Percentiles rank a stretch among this genome's conserved stretches.
These are phyloP conservation scores for Thymus quinquecostatus DNA, from an alignment of 257 asterid genomes.

Conservation along the genomic window DNA sequence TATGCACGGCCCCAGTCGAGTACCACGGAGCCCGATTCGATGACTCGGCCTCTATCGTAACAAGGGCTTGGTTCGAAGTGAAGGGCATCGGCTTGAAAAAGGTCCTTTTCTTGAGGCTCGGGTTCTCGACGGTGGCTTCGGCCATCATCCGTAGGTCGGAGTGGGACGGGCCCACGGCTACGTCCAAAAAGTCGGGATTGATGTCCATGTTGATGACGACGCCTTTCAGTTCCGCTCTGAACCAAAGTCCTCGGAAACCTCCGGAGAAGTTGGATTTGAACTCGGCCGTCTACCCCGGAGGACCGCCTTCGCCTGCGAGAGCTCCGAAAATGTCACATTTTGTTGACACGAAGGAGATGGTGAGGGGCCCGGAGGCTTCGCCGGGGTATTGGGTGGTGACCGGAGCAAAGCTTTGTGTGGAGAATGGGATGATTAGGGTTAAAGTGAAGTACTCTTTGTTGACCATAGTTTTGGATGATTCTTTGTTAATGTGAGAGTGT, in stretches of 20 bases:
- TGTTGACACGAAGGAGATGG: constrained; percentile 86
- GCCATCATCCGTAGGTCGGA: constrained; percentile 79
- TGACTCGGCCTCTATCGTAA: constrained; percentile 80
- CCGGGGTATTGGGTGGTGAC: constrained; percentile 98
- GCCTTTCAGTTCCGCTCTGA: constrained; percentile 62
- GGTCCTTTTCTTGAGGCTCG: constrained; percentile 86
- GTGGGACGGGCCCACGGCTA: constrained; percentile 79
- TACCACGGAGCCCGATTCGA: constrained; percentile 66
- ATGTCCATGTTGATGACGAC: constrained; percentile 77
- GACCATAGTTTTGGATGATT: constrained; percentile 77
- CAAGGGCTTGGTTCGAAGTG: constrained; percentile 92
- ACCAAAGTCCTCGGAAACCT: constrained; percentile 57
- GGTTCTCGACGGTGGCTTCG: constrained; percentile 82
- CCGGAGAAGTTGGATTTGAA: constrained; percentile 65
- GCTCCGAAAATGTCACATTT: constrained; percentile 84
- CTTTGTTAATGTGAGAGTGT: constrained; percentile 53
- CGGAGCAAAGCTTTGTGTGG: constrained; percentile 88
- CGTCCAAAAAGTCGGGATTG: constrained; percentile 74
- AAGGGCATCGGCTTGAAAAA: constrained; percentile 77
- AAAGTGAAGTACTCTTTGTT: constrained; percentile 79
- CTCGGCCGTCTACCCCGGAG: constrained; percentile 85
- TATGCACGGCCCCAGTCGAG: constrained; percentile 93
- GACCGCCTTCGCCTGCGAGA: constrained; percentile 80
- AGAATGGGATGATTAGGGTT: constrained; percentile 68
- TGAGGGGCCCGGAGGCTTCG: constrained; percentile 80